These are phyloP conservation scores for Diaporthe nobilis DNA, from an alignment of 2,329 filamentous ascomycete species.

Conservation along the genomic window DNA sequence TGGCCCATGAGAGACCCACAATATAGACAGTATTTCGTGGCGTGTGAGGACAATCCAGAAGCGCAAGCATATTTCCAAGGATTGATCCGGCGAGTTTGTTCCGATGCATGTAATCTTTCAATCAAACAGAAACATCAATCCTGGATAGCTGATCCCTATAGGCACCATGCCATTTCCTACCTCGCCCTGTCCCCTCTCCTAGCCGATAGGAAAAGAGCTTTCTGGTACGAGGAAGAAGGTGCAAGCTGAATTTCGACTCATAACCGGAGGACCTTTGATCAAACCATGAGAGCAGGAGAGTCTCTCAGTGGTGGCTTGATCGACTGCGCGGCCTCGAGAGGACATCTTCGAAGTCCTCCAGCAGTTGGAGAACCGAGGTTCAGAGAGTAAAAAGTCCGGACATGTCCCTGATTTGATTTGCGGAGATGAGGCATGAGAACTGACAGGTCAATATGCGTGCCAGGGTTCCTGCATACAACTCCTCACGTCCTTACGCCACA, in stretches of 20 bases:
- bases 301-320: neutral
- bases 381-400: neutral
- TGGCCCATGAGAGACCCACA: conserved; percentile 2
- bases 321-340: too few relatives aligned
- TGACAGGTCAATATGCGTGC: conserved; percentile 4
- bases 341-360: neutral
- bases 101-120: neutral
- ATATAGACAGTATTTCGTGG: too few relatives aligned
- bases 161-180: neutral
- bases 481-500: conserved; percentile 5
- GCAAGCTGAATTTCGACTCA: accelerated
- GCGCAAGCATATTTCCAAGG: neutral
- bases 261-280: accelerated
- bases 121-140: neutral
- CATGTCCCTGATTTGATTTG: neutral
- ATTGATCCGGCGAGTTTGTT: neutral
- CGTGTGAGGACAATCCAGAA: neutral
- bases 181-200: neutral
- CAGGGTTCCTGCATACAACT: conserved; percentile 10
- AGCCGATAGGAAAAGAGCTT: neutral
- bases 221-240: neutral
- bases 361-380: neutral
- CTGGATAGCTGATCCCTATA: conserved; percentile 1
- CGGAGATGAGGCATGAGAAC: neutral
- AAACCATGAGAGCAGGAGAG: neutral